Evolutionary conservation across 148 eudicot genomes (phyloP), one percentile per base, ranked within the genome.

Genomic region (Nyssa sinensis): DNA sequence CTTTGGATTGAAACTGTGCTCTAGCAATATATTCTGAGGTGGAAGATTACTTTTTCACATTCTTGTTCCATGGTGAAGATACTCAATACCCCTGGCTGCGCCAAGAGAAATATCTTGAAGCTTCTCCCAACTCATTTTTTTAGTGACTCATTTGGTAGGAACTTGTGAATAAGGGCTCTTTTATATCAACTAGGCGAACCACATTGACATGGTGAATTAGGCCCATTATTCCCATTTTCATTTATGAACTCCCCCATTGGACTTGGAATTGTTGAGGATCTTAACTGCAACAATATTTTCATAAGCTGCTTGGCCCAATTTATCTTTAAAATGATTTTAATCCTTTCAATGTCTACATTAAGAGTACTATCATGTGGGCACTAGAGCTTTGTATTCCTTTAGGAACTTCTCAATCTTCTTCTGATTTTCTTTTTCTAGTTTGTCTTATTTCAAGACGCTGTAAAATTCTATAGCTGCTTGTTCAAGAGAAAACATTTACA

Each of bases 201-300:
- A 66, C 33, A 66, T 66, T 66, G 24, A 66, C 69, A 66, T 66
- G 69, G 69, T 35, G 49, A 55, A 67, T 67, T 44, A 3, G 37
- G 4, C 70, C 70, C 23, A 67, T 67, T 39, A 55, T 67, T 39
- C 55, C 70, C 2, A 67, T 30, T 67, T n/a, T 67, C 70, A 67
- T 67, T 39, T 5, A 67, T 67, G 70, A 67, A 67, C 30, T 67
- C 69, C 69, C 1, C 51, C 69, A 2, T 66, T 37, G 6, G 3
- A 47, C 27, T 0, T 66, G 29, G 55, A 67, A 23, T 67, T 39
- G 70, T 67, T 44, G 55, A 67, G 70, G 21, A 67, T 31, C 70
- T 67, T 67, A 0, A 67, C 70, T 10, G 70, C 70, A n/a, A 67
- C 70, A 39, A 67, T 25, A 4, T 37, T 25, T 23, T 37, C 53